phyloP scores from a whole-genome alignment of 2,329 filamentous ascomycete genomes.

The Ilyonectria mors-panacis region DNA sequence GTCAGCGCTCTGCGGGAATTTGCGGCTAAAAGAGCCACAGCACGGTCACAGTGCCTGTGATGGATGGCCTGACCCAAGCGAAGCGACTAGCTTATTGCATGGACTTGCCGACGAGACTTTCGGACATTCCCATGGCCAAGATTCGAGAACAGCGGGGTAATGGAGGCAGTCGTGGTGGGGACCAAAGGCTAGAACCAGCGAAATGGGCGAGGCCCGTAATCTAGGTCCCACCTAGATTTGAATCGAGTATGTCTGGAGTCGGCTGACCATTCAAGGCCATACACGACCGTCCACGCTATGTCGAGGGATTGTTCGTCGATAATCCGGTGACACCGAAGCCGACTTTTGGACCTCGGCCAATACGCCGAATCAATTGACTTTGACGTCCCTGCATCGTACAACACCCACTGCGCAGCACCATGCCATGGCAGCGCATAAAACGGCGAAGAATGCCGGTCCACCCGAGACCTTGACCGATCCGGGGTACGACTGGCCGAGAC shows the following conservation, averaged over 20 bases:
- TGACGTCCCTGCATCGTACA: conserved; percentile 7
- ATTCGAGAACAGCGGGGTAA: conserved; percentile 49
- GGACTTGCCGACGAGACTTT: conserved; percentile 40
- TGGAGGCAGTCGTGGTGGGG: conserved; percentile 43
- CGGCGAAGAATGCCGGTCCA: conserved; percentile 28
- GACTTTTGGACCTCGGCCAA: not conserved
- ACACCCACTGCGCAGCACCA: conserved; percentile 12
- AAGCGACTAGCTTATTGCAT: conserved; percentile 38
- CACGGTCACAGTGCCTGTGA: conserved; percentile 43
- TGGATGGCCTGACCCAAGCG: conserved; percentile 47
- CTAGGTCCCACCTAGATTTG: conserved; percentile 36
- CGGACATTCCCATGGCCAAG: conserved; percentile 45
- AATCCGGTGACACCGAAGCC: not conserved
- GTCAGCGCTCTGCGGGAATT: conserved; percentile 46
- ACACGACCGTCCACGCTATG: not conserved
- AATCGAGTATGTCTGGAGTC: conserved; percentile 13
- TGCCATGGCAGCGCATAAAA: conserved; percentile 17
- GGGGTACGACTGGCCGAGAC: conserved; percentile 22
- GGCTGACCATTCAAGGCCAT: not conserved
- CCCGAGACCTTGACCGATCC: conserved; percentile 29
- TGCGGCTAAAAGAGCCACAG: conserved; percentile 36
- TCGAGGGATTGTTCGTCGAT: not conserved
- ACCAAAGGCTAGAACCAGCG: conserved; percentile 36
- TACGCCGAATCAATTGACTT: conserved; percentile 1
- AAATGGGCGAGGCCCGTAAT: conserved; percentile 30